Evolutionary conservation across 495 filamentous ascomycete genomes (phyloP), one percentile per base, ranked within the genome.

Genomic region (Penicillium nucicola): DNA sequence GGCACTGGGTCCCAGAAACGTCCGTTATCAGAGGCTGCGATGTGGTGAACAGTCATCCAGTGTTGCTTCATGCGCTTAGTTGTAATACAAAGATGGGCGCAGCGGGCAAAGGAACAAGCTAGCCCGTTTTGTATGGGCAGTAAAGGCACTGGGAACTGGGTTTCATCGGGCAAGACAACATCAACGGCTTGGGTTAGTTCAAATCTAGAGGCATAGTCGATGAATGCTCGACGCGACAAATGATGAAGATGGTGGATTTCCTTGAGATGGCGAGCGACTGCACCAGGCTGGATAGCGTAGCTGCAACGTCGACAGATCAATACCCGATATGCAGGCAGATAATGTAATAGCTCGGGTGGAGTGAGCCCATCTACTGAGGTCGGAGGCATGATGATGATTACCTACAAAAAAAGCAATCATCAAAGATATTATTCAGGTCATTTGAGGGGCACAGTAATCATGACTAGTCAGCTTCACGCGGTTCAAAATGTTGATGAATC

Each of bases 191-290:
- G 47, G 17, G 6, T 45, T 5, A 73, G 42, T 9, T 53, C 36
- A 9, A 71, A 53, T 11, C 15, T 45, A 0, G 41, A 38, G 10
- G 53, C 45, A 30, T 67, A 70, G 23, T 49, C n/a, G 41, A 66
- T 43, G 23, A 56, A 66, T 10, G 46, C 48, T 2, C 56, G 62
- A 4, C 70, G 57, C 0, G 47, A 15, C 17, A 40, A 30, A n/a
- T 57, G 55, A 20, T 59, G 48, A 30, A 74, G n/a, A n/a, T n/a
- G n/a, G 23, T 74, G 68, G 41, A 69, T 64, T 18, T 74, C 68
- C 45, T 74, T 74, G 22, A 74, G 49, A 48, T 74, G 68, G 5
- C 70, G 63, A 10, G 45, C 9, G 15, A 74, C 55, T 8, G 57
- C 70, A 10, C 40, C 47, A 9, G 68, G 68, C 43, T 71, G 69